Evolutionary conservation across 2,329 filamentous ascomycete species (phyloP), one percentile per base, ranked within the genome.

Genomic region (Hymenoscyphus salicellus): DNA sequence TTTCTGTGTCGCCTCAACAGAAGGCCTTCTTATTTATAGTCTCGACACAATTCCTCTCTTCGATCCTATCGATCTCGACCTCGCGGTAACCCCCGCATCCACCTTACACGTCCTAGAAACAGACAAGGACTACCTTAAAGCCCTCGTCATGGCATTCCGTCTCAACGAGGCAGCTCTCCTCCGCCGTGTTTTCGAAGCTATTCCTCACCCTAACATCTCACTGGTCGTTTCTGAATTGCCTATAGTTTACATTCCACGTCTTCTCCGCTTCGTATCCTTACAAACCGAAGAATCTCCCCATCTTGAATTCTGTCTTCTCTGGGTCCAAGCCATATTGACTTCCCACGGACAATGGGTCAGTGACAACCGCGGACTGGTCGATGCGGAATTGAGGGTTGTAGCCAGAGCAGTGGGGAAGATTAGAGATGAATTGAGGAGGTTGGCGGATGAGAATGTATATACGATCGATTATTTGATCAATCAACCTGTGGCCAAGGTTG

Each of bases 81-180:
- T 98, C 74, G 91, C 91, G 69, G 91, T 99, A 70, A 99, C 95
- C 4, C 94, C 94, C 0, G 88, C 91, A 1, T 93, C 89, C 2
- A 95, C 93, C 0, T 83, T 98, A 0, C 79, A 84, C 3, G 85
- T 89, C 10, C 80, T 90, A 36, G 83, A 89, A 64, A 80, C 78
- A 52, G 87, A 93, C 63, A 85, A 85, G 67, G 91, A 97, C 74
- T 96, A 91, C 77, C 85, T 98, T 68, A 96, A 95, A 78, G 94
- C 95, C 0, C 81, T 99, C 5, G 88, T 97, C 68, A 99, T 99
- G 95, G 90, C 93, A 1, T 99, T 99, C 83, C 90, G 96, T 5
- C 87, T 99, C 65, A 97, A 97, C 78, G 92, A 96, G 76, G 84
- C 87, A 4, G 86, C 88, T 26, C 83, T 99, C 57, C 87, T 97